These are phyloP conservation scores for Leishmania martiniquensis DNA, from an alignment of 208 protist species.

Conservation along the genomic window DNA sequence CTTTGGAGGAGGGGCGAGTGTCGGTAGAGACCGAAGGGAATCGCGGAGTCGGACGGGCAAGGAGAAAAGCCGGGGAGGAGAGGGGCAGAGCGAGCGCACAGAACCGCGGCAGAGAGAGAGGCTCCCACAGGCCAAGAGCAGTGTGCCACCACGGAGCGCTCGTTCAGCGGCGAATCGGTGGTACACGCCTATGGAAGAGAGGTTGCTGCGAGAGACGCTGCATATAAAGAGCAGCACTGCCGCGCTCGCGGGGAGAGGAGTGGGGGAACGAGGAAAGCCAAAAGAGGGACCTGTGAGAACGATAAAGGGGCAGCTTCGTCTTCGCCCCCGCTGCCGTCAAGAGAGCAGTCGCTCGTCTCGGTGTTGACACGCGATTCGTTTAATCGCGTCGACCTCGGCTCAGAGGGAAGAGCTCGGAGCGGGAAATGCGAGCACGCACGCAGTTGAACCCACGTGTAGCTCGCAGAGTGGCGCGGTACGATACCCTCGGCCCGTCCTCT, in stretches of 20 bases:
- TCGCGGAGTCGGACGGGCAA: no score
- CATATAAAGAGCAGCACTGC: neutral
- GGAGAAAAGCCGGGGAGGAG: no score
- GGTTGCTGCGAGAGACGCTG: neutral
- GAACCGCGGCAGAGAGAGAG: no score
- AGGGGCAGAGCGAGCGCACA: no score
- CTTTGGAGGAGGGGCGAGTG: no score
- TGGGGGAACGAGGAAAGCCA: neutral
- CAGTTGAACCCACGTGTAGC: neutral
- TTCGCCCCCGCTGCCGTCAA: neutral
- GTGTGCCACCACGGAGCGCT: no score
- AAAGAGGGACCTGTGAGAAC: neutral
- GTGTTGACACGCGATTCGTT: neutral
- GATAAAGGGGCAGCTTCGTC: neutral
- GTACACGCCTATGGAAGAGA: constrained; percentile 4
- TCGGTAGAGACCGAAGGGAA: no score
- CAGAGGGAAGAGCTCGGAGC: neutral
- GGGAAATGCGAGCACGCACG: neutral
- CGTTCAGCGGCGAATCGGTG: neutral
- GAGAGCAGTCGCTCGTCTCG: neutral
- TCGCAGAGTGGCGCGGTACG: neutral
- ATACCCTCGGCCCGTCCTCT: neutral
- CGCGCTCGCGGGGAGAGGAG: neutral
- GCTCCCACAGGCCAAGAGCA: no score
- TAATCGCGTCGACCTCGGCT: neutral